Evolutionary conservation across 176 grass and related monocot species (phyloP), one percentile per base, ranked within the genome.

Genomic region (Ensete glaucum): DNA sequence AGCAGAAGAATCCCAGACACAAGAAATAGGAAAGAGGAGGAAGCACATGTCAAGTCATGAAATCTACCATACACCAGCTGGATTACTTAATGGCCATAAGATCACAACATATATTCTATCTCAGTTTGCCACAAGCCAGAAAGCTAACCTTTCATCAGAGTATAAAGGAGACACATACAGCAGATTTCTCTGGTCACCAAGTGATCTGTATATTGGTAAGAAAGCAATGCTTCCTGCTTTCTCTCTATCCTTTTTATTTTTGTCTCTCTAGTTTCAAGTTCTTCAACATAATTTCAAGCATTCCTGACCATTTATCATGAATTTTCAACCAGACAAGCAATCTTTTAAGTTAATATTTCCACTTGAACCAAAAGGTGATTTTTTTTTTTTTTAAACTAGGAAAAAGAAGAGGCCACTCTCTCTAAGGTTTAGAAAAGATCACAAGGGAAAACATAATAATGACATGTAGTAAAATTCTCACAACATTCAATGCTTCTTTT

Each of bases 81-180:
- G 77, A 85, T 78, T 79, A 81, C 75, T 86, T 79, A 71, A 80
- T 57, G n/a, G 72, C 50, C 48, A 66, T 74, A 80, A 77, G 72
- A 81, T 83, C 80, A 81, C 77, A 43, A 85, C 73, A 88, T 74
- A 34, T 85, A 85, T 76, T 89, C 76, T 82, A 80, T 72, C 53
- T 77, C 25, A 85, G 85, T 64, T 75, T 59, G 81, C 29, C 73
- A 80, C 27, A 80, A 59, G 63, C 76, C 55, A 82, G 82, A 89
- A 89, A 89, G 84, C 75, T 65, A 67, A 78, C 76, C 90, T 92
- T 92, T 89, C 79, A 92, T 74, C 81, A 82, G 72, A 80, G 82
- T 73, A 82, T 82, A 87, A 89, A 92, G 90, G 79, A 15, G 34
- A 43, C 34, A 43, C 34, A 43, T 43, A 43, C 34, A 43, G 3